Evolutionary conservation across 2,329 filamentous ascomycete genomes (phyloP).

Genomic region (Exophiala xenobiotica): DNA sequence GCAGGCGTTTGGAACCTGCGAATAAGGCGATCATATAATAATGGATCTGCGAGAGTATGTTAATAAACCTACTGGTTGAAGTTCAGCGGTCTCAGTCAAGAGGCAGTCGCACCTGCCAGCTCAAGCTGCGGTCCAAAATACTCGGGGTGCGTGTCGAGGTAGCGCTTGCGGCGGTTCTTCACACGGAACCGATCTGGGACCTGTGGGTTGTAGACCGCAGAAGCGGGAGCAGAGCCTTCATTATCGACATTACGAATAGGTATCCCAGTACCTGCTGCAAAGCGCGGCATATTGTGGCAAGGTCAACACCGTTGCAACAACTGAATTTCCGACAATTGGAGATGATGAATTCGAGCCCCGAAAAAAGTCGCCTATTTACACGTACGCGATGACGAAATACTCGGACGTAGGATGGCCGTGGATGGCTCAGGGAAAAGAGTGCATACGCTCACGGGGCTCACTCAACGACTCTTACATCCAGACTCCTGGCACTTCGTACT

Average conservation of each 20-base stretch:
- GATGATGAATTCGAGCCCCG: not conserved
- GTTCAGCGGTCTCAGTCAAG: not conserved
- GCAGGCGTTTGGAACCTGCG: constrained; percentile 49
- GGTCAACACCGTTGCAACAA: too few relatives aligned
- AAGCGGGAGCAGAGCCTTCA: constrained; percentile 14
- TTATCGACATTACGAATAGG: constrained; percentile 15
- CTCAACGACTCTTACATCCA: too few relatives aligned
- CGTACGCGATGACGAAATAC: not conserved
- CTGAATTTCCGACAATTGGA: too few relatives aligned
- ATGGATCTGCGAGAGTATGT: constrained; percentile 57
- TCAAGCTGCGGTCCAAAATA: constrained; percentile 68
- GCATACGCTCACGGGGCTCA: too few relatives aligned
- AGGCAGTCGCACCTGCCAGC: constrained; percentile 55
- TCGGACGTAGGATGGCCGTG: not conserved
- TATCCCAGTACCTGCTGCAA: constrained; percentile 19
- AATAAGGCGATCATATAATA: constrained; percentile 78
- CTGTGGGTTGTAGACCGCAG: constrained; percentile 4
- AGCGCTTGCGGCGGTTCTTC: constrained; percentile 77
- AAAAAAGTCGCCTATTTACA: not conserved
- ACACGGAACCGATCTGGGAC: constrained; percentile 48
- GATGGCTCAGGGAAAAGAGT: too few relatives aligned
- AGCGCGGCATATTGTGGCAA: constrained; percentile 14
- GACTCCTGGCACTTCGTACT: too few relatives aligned
- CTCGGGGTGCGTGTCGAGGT: constrained; percentile 67
- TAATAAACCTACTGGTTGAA: constrained; percentile 10